Evolutionary conservation across 768 basidiomycete genomes (phyloP).

Genomic region (Polyporus arcularius): DNA sequence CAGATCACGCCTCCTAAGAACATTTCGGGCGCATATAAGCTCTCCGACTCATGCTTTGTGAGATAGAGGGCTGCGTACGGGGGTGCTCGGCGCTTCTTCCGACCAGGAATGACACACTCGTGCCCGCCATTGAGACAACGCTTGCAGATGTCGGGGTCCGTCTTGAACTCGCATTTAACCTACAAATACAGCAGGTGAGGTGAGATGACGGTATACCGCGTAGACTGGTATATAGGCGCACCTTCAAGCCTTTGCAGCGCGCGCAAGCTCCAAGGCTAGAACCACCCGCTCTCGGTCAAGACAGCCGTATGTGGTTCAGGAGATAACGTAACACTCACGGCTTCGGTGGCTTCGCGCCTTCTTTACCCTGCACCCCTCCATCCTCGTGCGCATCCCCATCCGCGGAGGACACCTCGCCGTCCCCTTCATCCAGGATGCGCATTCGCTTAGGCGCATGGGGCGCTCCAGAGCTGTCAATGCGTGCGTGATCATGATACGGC

Average conservation of each 20-base stretch:
- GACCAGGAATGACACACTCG: constrained; percentile 80
- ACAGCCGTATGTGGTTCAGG: not conserved
- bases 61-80: constrained; percentile 47
- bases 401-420: constrained; percentile 14
- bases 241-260: constrained; percentile 65
- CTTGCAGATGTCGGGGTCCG: constrained; percentile 72
- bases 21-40: not conserved
- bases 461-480: constrained; percentile 9
- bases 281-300: not conserved
- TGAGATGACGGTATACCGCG: not conserved
- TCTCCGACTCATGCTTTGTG: no score
- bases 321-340: constrained; percentile 18
- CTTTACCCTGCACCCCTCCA: constrained; percentile 9
- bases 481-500: constrained; percentile 12
- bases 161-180: constrained; percentile 77
- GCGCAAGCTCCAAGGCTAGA: constrained; percentile 59
- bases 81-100: constrained; percentile 76
- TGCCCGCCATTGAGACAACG: constrained; percentile 71
- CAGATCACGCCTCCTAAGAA: constrained; percentile 71
- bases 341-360: constrained; percentile 16
- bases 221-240: constrained; percentile 17
- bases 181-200: constrained; percentile 32
- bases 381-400: constrained; percentile 17
- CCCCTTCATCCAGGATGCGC: constrained; percentile 19
- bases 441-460: constrained; percentile 18